Base-by-base conservation (phyloP, 768 basidiomycete genomes). In the Tulasnella calospora region DNA sequence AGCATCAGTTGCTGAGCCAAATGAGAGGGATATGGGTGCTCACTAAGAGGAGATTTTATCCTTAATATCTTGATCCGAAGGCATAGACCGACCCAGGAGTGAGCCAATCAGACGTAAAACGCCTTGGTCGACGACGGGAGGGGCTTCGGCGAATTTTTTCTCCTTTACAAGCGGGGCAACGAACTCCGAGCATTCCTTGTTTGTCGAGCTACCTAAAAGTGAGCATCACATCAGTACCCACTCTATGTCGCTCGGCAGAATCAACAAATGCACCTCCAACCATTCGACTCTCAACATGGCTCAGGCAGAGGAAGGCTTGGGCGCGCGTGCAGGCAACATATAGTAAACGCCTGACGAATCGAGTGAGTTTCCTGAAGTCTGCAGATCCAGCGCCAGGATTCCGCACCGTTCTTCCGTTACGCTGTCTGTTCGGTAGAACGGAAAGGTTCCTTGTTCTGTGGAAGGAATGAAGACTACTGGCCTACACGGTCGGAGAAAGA, bases 301-400 rank as follows among this genome's bases (percentile, higher is more conserved):
- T 85, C 38, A 93, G 82, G 82, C 92, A 92, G 17, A 94, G 84
- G 10, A 94, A 86, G 15, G 86, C 86, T 82, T 95, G 92, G 0
- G 94, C 94, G 13, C 95, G 89, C 7, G 95, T 96, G 84, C 93
- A 95, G 0, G 93, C 95, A 10, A 96, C 95, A 82, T 95, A 96
- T 21, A 95, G 88, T 77, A 96, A 84, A 17, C 95, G 92, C 77
- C 94, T 94, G 79, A 3, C 41, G 38, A 33, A n/a, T 21, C 13
- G 46, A 38, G 8, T 74, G 33, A 74, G 36, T 23, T 51, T 67
- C 71, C 30, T 6, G 38, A 55, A 76, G 19, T 44, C 33, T 40
- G 57, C 40, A 21, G 30, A 17, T 35, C 3, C 1, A 33, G 61
- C 30, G 27, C 2, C 12, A 41, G 41, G 55, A 71, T 55, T 46